Evolutionary conservation across 2,329 filamentous ascomycete species (phyloP), one percentile per base, ranked within the genome.

Genomic region (Ophiostoma quercus): DNA sequence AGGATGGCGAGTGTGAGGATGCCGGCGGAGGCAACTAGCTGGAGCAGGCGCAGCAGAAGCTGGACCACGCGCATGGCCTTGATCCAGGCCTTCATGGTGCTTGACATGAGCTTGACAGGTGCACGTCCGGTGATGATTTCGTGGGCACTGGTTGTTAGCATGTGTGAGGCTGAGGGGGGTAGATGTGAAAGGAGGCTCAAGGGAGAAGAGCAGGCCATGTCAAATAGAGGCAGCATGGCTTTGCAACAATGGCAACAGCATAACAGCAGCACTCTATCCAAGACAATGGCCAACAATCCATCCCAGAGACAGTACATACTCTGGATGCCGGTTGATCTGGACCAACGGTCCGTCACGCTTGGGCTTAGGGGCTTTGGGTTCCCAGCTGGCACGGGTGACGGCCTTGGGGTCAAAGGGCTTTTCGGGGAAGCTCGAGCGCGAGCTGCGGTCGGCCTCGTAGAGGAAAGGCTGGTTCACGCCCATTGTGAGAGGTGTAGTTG

Each of bases 271-370:
- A 41, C 39, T 41, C 39, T 41, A 41, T 22, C 16, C 22, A 54
- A 6, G 37, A 41, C 32, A 41, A 4, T 16, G 11, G 16, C 41
- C 32, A 32, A 39, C 11, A n/a, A 47, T 19, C 16, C 19, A 43
- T 14, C 16, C 41, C 12, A 16, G 34, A 25, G 22, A 19, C 11
- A 63, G 39, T 22, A 81, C 88, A 76, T 84, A 92, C 90, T 97
- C 93, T 1, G 94, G 93, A 79, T 97, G 94, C 71, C 87, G 85
- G 78, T 96, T 95, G 83, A 97, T 90, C 71, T 90, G 86, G 73
- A 97, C 81, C 73, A 96, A 81, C 14, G 92, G 93, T 0, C 92
- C 93, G 68, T 91, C 84, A 63, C 84, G 85, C 83, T 90, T 90
- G 60, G 86, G 84, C 76, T 84, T 88, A 34, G 80, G 82, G 57